Base-by-base conservation (phyloP, 2,329 filamentous ascomycete species). In the Pyrenophora teres region DNA sequence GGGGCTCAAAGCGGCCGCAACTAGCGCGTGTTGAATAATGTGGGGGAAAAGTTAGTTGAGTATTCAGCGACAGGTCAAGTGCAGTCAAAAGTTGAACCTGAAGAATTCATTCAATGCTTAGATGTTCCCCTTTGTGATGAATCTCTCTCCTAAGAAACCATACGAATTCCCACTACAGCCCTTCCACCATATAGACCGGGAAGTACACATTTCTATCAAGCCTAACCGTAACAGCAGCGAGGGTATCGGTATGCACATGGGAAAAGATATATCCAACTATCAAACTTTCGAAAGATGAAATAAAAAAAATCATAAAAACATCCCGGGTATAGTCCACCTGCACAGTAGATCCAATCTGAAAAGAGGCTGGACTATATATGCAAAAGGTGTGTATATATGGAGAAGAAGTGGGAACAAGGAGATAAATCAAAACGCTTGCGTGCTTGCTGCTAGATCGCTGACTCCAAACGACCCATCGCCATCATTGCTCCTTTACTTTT, bases 191-290 rank as follows among this genome's bases (percentile, higher is more conserved):
- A 12, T 19, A 38, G 33, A 13, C 18, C 31, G 12, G 18, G 36
- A 43, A 43, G 19, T 16, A 37, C 30, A 32, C 49, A 43, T 57
- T 42, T 44, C 41, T 49, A 50, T 33, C 32, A 42, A 30, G 44
- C 25, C 36, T 36, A 57, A 68, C 62, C 65, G 60, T 64, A 64
- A 52, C 52, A 61, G 55, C 59, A 71, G 58, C 61, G 67, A 71
- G 67, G 68, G 65, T 70, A 71, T 71, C 67, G 67, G 66, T 59
- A 61, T 64, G 50, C 62, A 62, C 52, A 63, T 51, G 50, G 59
- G 60, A 7, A 47, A 39, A 40, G 48, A n/a, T n/a, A 27, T 2
- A 30, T 30, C 27, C 27, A 30, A 12, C 27, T 3, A 30, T 30
- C 27, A 30, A 30, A 30, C 27, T 3, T 9, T 12, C 12, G 9